Evolutionary conservation across 208 protist species (phyloP), one percentile per base, ranked within the genome.

Genomic region (Angomonas deanei): DNA sequence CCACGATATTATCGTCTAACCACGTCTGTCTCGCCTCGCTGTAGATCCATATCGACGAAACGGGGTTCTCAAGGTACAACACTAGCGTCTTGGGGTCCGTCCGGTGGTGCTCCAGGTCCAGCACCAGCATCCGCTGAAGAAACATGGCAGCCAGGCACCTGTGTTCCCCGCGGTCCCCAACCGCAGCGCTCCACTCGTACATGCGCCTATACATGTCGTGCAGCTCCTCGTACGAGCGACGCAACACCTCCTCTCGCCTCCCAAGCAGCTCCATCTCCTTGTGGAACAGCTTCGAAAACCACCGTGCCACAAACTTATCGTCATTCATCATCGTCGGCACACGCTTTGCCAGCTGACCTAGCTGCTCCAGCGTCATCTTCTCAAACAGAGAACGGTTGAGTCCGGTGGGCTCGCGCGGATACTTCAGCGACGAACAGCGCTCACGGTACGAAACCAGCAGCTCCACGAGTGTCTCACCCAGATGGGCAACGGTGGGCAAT

Each of bases 51-150:
- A 46, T 10, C 1, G 6, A 19, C 21, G 26, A 27, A 15, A 61
- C 36, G 1, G 55, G 55, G 55, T 39, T 13, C 21, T 42, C 31
- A 32, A 48, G 11, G 34, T 61, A 61, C 55, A 28, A 19, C 11
- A 48, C 3, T 5, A 61, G 31, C 19, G 34, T 8, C 34, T 61
- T 38, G 36, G 26, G 36, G 55, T 24, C 5, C 11, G 48, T 26
- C 30, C 3, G 21, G 34, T 61, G 42, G 33, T 5, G 27, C 30
- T 61, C 55, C 55, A 61, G 13, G 55, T 61, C 34, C 4, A 61
- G 33, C 3, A 24, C 36, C 3, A 61, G 55, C 55, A 61, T 53
- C 48, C 31, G 24, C 24, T 27, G 48, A 2, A 53, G 21, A 23
- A 53, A n/a, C n/a, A n/a, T n/a, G n/a, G 21, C 48, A 32, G 48